A percentile compares a stretch with the other conserved stretches of the same genome.
Evolutionary conservation across 2,329 filamentous ascomycete species (phyloP).

Genomic region (Colletotrichum sojae): DNA sequence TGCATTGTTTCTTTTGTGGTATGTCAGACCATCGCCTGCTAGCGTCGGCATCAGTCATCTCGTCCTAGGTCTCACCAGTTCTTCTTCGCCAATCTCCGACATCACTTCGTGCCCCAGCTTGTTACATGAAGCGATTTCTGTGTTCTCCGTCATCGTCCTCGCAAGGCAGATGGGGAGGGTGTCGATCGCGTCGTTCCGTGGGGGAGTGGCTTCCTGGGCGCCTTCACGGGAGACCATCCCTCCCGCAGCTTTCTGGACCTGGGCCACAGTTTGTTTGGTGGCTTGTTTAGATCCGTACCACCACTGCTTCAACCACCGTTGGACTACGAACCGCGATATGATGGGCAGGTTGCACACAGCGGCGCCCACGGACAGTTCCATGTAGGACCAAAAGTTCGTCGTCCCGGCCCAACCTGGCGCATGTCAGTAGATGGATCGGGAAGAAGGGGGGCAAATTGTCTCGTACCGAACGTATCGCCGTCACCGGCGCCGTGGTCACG

Average conservation of each 20-base stretch:
- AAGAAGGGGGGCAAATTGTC: background rate
- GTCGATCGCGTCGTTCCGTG: too few relatives aligned
- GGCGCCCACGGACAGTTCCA: slow-evolving; percentile 13
- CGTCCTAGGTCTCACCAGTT: too few relatives aligned
- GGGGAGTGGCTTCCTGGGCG: too few relatives aligned
- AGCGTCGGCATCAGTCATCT: too few relatives aligned
- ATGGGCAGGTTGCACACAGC: slow-evolving; percentile 25
- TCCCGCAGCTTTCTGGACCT: background rate
- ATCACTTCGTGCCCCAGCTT: too few relatives aligned
- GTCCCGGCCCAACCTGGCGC: slow-evolving; percentile 25
- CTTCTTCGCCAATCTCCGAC: too few relatives aligned
- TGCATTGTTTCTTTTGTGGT: too few relatives aligned
- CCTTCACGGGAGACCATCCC: too few relatives aligned
- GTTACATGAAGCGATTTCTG: too few relatives aligned
- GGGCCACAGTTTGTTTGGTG: slow-evolving; percentile 5
- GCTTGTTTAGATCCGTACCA: slow-evolving; percentile 8
- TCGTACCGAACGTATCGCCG: slow-evolving; percentile 23
- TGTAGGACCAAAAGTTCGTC: slow-evolving; percentile 21
- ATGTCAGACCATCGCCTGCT: too few relatives aligned
- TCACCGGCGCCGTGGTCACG: slow-evolving; percentile 20
- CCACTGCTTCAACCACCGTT: slow-evolving; percentile 13
- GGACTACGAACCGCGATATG: slow-evolving; percentile 18
- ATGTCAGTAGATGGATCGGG: background rate
- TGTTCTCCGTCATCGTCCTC: too few relatives aligned
- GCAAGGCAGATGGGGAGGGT: too few relatives aligned